Evolutionary conservation across 495 filamentous ascomycete species (phyloP).

Genomic region (Aspergillus heteromorphus): DNA sequence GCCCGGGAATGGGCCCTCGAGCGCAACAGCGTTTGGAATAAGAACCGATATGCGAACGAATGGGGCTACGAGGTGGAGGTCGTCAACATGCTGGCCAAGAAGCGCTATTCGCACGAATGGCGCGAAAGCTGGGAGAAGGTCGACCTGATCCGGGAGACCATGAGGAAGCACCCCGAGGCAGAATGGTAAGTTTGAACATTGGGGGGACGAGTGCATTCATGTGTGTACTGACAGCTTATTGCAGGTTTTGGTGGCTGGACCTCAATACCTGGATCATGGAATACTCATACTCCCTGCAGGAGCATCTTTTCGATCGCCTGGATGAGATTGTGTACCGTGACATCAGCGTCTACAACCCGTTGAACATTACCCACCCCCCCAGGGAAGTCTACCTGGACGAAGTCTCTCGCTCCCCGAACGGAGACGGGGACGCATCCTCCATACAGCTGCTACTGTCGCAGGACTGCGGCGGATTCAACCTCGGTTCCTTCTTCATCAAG

Average conservation of each 20-base stretch:
- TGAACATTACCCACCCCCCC: conserved; percentile 86
- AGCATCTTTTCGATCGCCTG: conserved; percentile 82
- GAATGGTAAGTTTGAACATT: conserved; percentile 67
- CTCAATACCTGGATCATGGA: conserved; percentile 99
- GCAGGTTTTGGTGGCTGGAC: conserved; percentile 99
- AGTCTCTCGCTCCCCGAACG: conserved; percentile 60
- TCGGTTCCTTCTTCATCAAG: conserved; percentile 90
- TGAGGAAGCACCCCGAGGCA: conserved; percentile 90
- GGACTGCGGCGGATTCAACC: conserved; percentile 93
- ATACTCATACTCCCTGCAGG: conserved; percentile 80
- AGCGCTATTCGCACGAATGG: conserved; percentile 98
- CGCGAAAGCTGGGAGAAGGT: conserved; percentile 99
- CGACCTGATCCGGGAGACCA: conserved; percentile 83
- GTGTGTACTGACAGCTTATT: conserved; percentile 1
- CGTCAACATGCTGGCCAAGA: conserved; percentile 97
- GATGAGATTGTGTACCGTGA: conserved; percentile 79
- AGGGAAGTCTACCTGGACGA: conserved; percentile 69
- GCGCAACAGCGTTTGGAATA: conserved; percentile 91
- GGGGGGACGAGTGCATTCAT: not conserved
- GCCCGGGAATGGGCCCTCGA: conserved; percentile 97
- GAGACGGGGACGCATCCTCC: conserved; percentile 66
- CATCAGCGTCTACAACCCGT: conserved; percentile 91
- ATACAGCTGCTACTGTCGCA: conserved; percentile 87
- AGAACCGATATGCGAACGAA: conserved; percentile 73
- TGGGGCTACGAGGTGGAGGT: conserved; percentile 98